Evolutionary conservation across 2,329 filamentous ascomycete genomes (phyloP), one percentile per base, ranked within the genome.

Genomic region (Phyllosticta capitalensis): DNA sequence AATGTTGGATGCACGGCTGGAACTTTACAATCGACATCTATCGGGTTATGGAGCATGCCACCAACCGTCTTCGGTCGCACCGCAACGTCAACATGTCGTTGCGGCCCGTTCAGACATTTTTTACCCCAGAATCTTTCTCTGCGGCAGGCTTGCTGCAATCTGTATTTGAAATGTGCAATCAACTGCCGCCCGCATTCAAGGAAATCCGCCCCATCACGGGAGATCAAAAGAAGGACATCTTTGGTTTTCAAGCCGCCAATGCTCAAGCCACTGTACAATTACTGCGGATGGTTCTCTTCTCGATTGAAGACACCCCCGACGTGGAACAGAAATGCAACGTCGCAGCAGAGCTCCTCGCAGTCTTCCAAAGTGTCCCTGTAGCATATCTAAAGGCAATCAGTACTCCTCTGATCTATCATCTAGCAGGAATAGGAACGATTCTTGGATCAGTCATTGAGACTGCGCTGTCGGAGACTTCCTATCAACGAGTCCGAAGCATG

Each of bases 11-110:
- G 7, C 73, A 75, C 50, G 81, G 81, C 19, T 83, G 79, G 79
- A 83, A 83, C 66, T 82, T 82, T 61, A 79, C 76, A 6, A 82
- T 79, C 0, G 80, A 83, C 64, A 68, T 83, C 0, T 83, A 83
- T 64, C 76, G 80, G 5, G 73, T 83, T 9, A 68, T 84, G 17
- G 81, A 83, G 64, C 79, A 83, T 62, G 76, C 75, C 10, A 65
- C 75, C 9, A 52, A 67, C 63, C n/a, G 66, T 64, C 67, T 57
- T 62, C 21, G 67, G 69, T 45, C 64, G 48, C 60, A 64, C 55
- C 52, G 53, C 22, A 59, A 58, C 19, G 48, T 49, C 5, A 45
- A 21, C 12, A 22, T 22, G 7, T 28, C 53, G 14, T 45, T 56
- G 22, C 53, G 28, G 14, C 54, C 58, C 3, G 55, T 64, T 17